A percentile compares a stretch with the other conserved stretches of the same genome.
Evolutionary conservation across 768 basidiomycete genomes (phyloP).

Genomic region (Tricholoma flavovirens): DNA sequence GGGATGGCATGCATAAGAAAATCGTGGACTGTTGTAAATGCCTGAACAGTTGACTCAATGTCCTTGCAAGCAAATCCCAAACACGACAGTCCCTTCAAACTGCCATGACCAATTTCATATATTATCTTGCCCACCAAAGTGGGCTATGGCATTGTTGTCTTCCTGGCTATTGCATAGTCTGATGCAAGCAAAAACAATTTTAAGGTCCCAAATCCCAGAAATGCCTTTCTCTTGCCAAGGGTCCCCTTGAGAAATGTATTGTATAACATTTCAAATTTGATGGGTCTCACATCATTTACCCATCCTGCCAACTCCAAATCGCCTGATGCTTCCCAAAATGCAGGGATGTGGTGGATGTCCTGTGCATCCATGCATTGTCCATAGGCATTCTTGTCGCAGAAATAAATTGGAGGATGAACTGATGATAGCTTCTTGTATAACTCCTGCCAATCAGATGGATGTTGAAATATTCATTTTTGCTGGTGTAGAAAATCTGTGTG

Average conservation of each 20-base stretch:
- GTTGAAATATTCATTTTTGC: neutral
- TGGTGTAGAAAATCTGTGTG: neutral
- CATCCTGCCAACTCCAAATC: neutral
- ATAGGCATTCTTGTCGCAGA: neutral
- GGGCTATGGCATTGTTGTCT: neutral
- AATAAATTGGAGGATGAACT: neutral
- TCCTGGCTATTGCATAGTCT: neutral
- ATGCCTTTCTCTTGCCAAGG: neutral
- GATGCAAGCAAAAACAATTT: neutral
- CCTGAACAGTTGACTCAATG: neutral
- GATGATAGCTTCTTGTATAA: neutral
- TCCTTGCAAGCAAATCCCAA: neutral
- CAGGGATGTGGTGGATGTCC: neutral
- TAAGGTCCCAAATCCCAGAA: neutral
- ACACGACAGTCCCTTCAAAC: neutral
- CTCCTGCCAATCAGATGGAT: neutral
- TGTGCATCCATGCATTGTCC: neutral
- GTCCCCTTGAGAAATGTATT: neutral
- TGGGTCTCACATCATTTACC: neutral
- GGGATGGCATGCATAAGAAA: neutral
- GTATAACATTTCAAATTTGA: neutral
- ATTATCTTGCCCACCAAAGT: neutral
- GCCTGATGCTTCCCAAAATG: neutral
- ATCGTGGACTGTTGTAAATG: neutral
- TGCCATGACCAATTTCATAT: neutral